Percentiles rank a stretch among this genome's conserved stretches.
These are phyloP conservation scores for Gossypium mustelinum DNA, from an alignment of 345 rosid genomes.

Conservation along the genomic window DNA sequence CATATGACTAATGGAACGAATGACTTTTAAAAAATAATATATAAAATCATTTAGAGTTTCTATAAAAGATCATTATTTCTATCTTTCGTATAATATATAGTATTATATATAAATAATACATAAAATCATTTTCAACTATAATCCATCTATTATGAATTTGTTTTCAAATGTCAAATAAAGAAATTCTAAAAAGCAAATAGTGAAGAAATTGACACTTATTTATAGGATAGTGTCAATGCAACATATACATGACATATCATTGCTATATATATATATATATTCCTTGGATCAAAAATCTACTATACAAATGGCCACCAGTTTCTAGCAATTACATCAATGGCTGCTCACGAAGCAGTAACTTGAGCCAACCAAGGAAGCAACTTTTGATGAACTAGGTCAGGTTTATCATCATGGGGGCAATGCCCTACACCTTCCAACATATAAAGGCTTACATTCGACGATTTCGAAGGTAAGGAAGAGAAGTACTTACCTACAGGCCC, in stretches of 20 bases:
- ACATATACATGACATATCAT: not conserved
- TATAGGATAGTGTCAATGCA: not conserved
- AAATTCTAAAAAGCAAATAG: too few species aligned
- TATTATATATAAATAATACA: too few species aligned
- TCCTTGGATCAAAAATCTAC: not conserved
- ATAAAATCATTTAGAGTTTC: too few species aligned
- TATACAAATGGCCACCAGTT: not conserved
- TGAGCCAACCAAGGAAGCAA: constrained; percentile 76
- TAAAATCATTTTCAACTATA: too few species aligned
- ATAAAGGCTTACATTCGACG: constrained; percentile 52
- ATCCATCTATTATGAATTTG: too few species aligned
- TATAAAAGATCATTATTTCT: too few species aligned
- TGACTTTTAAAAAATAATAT: too few species aligned
- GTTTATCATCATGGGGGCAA: constrained; percentile 87
- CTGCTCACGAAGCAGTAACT: constrained; percentile 21
- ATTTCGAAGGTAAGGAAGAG: constrained; percentile 50
- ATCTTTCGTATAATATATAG: too few species aligned
- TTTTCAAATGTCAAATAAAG: too few species aligned
- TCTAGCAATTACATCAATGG: not conserved
- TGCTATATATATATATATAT: not conserved
- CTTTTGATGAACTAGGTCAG: constrained; percentile 62
- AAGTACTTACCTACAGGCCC: constrained; percentile 87
- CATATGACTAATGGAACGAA: too few species aligned
- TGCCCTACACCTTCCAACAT: constrained; percentile 81
- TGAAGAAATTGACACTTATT: too few species aligned